These are phyloP conservation scores for Phytophthora hybrid DNA, from an alignment of 352 stramenopile genomes.

Conservation along the genomic window DNA sequence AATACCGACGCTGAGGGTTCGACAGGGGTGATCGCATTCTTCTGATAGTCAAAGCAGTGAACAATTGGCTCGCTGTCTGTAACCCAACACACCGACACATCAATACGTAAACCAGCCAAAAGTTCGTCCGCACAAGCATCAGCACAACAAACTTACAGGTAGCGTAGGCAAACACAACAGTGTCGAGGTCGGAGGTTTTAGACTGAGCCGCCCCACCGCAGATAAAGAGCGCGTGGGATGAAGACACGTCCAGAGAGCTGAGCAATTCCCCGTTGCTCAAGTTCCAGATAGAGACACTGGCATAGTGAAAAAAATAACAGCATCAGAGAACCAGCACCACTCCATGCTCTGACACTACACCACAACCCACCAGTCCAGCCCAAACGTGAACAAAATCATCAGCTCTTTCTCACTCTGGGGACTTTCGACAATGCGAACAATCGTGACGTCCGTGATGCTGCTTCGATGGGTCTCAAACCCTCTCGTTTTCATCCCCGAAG, in stretches of 20 bases:
- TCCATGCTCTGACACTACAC: neutral
- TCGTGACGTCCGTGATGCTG: slow-evolving; percentile 37
- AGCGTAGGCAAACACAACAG: slow-evolving; percentile 46
- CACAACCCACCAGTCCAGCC: slow-evolving; percentile 48
- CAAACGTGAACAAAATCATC: slow-evolving; percentile 56
- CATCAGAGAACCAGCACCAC: neutral
- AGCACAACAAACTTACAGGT: slow-evolving; percentile 44
- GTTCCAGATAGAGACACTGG: slow-evolving; percentile 58
- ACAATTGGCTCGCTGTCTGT: slow-evolving; percentile 36
- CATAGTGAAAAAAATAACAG: neutral
- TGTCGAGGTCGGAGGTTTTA: neutral
- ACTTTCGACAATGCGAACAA: slow-evolving; percentile 17
- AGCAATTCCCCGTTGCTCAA: slow-evolving; percentile 45
- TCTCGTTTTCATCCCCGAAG: slow-evolving; percentile 63
- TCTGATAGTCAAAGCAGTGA: slow-evolving; percentile 23
- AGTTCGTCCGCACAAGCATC: neutral
- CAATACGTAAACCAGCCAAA: neutral
- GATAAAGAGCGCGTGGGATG: slow-evolving; percentile 34
- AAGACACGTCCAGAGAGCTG: slow-evolving; percentile 37
- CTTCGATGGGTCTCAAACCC: slow-evolving; percentile 47
- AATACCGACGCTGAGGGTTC: neutral
- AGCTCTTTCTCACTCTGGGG: slow-evolving; percentile 1
- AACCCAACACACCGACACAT: neutral
- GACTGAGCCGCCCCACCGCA: slow-evolving; percentile 36
- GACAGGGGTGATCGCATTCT: slow-evolving; percentile 11